Base-by-base conservation (phyloP, 768 basidiomycete genomes). In the Kwoniella europaea region DNA sequence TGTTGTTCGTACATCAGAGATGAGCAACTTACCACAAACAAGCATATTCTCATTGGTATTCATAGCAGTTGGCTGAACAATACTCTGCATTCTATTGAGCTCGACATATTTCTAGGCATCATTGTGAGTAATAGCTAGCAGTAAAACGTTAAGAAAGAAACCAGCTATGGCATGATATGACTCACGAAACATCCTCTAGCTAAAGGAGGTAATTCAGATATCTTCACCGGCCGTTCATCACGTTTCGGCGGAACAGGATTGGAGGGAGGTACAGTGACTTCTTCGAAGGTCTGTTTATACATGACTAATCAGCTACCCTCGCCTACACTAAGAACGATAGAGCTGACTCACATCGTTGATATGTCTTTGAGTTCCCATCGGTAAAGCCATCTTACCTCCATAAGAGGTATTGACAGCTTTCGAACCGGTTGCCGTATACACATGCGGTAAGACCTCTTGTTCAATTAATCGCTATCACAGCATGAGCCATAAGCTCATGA, bases 41-140 rank as follows among this genome's bases (percentile, higher is more conserved):
- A 99, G 89, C 86, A 99, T 88, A 80, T 99, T 99, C 84, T 98
- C 97, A 74, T 97, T 98, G 1, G 93, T 91, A n/a, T 88, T 86
- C 83, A 96, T 98, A 1, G 95, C 97, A 2, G 92, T 92, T 0
- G 91, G 90, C 84, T 91, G 98, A 20, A 98, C 90, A 71, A 98
- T 93, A 1, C 93, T 95, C 81, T 99, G 97, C 69, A 99, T 91
- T 73, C 97, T 88, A 82, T 99, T 99, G 73, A 99, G 86, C 10
- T 90, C 87, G 42, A 87, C 85, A 79, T 98, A 99, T 35, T 92
- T 92, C 94, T 96, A 35, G n/a, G n/a, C n/a, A n/a, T n/a, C n/a
- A n/a, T n/a, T n/a, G n/a, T n/a, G n/a, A n/a, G n/a, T n/a, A n/a
- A n/a, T n/a, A n/a, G n/a, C n/a, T n/a, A n/a, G n/a, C n/a, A n/a